Conservation (phyloP, 768 basidiomycete species). For the Inosperma sp. region DNA sequence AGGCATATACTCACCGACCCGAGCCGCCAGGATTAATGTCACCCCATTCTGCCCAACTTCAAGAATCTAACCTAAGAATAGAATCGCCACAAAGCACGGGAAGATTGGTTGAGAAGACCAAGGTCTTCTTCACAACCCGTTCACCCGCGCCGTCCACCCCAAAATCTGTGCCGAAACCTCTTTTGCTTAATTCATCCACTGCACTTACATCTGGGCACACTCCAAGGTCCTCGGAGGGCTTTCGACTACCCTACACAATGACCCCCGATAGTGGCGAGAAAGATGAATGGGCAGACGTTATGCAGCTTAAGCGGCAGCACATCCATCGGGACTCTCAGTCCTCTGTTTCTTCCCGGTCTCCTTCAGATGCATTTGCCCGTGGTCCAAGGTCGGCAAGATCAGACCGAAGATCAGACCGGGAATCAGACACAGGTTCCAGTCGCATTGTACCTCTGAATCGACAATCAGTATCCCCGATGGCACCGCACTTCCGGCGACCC, state of each 20-base stretch:
- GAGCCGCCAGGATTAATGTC: conserved; percentile 53
- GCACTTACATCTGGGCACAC: conserved; percentile 35
- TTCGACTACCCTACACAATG: conserved; percentile 4
- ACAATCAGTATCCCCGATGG: conserved; percentile 69
- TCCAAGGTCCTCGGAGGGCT: conserved; percentile 11
- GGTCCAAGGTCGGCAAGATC: conserved; percentile 36
- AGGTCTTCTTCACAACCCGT: conserved; percentile 31
- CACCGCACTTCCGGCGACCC: conserved; percentile 46
- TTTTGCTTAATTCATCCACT: conserved; percentile 55
- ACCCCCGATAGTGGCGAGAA: not conserved
- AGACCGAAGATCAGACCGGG: conserved; percentile 50
- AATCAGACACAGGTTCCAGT: conserved; percentile 53
- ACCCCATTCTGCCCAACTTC: conserved; percentile 21
- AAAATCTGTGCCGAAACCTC: conserved; percentile 59
- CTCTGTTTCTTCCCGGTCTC: conserved; percentile 59
- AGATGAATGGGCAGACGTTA: conserved; percentile 48
- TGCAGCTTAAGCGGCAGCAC: conserved; percentile 35
- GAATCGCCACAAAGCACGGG: conserved; percentile 15
- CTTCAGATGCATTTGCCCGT: conserved; percentile 43
- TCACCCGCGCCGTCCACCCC: conserved; percentile 30
- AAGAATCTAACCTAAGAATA: conserved; percentile 9
- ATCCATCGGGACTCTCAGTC: conserved; percentile 56
- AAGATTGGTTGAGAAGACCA: conserved; percentile 23
- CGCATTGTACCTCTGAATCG: conserved; percentile 62
- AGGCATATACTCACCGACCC: conserved; percentile 38